These are phyloP conservation scores for Geosmithia putterillii DNA, from an alignment of 2,329 filamentous ascomycete genomes.

Conservation along the genomic window DNA sequence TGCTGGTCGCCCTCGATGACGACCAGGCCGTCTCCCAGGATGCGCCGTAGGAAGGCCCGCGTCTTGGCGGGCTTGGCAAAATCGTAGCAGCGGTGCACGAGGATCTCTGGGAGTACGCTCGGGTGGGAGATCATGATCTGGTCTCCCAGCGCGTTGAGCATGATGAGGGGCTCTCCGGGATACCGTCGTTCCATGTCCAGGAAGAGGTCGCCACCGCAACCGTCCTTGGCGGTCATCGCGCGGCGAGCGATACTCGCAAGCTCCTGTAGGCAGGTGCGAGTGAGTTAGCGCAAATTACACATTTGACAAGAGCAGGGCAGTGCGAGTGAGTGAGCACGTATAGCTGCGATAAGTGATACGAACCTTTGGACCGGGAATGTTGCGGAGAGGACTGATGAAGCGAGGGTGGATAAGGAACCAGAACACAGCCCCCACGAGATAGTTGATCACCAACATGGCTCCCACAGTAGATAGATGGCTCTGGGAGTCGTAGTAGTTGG, in stretches of 20 bases:
- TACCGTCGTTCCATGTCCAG: constrained; percentile 11
- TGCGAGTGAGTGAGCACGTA: background rate
- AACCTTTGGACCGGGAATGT: constrained; percentile 5
- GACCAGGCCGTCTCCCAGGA: constrained; percentile 48
- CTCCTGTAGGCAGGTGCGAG: background rate
- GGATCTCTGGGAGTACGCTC: constrained; percentile 10
- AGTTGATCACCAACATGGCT: constrained; percentile 4
- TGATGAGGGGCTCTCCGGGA: constrained; percentile 10
- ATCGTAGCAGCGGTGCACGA: constrained; percentile 31
- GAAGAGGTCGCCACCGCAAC: constrained; percentile 11
- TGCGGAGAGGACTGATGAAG: constrained; percentile 5
- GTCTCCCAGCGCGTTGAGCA: constrained; percentile 7
- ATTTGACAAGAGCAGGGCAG: background rate
- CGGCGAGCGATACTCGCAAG: constrained; percentile 8
- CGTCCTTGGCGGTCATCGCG: constrained; percentile 8
- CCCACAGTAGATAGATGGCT: constrained; percentile 6
- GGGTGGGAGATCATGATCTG: constrained; percentile 11
- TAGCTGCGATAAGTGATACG: background rate
- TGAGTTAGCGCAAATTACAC: background rate
- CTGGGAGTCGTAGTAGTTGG: constrained; percentile 6
- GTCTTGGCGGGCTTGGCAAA: constrained; percentile 37
- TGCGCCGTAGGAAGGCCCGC: constrained; percentile 32
- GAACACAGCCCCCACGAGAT: constrained; percentile 4
- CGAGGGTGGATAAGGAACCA: constrained; percentile 5
- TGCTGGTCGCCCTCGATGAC: constrained; percentile 59